phyloP scores from a whole-genome alignment of 129 eudicot species.

The Saussurea involucrata region DNA sequence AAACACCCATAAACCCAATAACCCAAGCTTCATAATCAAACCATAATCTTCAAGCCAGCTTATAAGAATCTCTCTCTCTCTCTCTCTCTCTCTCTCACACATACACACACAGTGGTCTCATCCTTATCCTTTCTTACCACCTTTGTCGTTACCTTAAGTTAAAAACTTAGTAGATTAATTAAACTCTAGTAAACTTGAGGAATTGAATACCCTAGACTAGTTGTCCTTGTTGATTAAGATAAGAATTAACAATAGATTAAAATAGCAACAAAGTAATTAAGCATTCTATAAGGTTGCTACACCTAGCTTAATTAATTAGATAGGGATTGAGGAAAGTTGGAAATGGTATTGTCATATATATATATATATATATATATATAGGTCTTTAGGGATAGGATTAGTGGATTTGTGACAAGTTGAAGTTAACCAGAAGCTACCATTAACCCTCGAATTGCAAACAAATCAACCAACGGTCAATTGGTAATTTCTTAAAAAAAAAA shows the following conservation, averaged over 20 bases:
- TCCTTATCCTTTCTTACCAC: conserved; percentile 54
- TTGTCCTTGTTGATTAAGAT: conserved; percentile 41
- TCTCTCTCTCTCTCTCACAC: not conserved
- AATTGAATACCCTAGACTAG: conserved; percentile 15
- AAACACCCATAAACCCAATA: conserved; percentile 29
- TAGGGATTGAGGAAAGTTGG: conserved; percentile 24
- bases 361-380: no score
- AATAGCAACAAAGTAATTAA: conserved; percentile 11
- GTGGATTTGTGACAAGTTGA: conserved; percentile 15
- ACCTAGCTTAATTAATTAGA: conserved; percentile 6
- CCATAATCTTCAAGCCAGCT: conserved; percentile 26
- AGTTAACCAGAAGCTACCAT: not conserved
- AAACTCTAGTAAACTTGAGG: conserved; percentile 18
- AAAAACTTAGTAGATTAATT: conserved; percentile 25
- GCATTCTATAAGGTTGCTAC: conserved; percentile 11
- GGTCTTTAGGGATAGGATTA: conserved; percentile 14
- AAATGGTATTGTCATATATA: conserved; percentile 22
- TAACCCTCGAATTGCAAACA: conserved; percentile 15
- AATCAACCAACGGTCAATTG: conserved; percentile 16
- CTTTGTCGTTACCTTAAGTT: conserved; percentile 25
- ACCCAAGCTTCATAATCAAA: conserved; percentile 12
- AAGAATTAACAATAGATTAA: conserved; percentile 15
- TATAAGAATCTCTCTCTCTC: conserved; percentile 32
- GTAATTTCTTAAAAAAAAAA: conserved; percentile 13
- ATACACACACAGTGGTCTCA: conserved; percentile 12